Base-by-base conservation (phyloP, 2,329 filamentous ascomycete genomes). In the Colletotrichum tropicale region DNA sequence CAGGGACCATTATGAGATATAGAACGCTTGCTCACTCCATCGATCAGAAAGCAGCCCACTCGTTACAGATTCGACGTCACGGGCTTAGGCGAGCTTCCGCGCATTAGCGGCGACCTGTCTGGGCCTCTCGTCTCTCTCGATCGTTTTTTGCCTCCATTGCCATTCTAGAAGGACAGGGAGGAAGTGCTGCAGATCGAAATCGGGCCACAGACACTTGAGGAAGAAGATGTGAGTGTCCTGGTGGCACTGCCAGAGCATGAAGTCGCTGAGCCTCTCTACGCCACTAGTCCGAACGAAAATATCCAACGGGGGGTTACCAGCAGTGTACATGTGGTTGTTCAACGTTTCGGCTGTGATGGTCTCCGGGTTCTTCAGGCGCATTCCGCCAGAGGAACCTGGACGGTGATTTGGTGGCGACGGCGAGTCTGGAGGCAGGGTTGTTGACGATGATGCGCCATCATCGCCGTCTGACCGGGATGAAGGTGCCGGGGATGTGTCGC, bases 231-330 rank as follows among this genome's bases (percentile, higher is more conserved):
- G 94, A 0, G 97, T 98, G 78, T 96, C 90, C 82, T 98, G 92
- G 82, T 98, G 96, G 80, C 95, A 97, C 85, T 99, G 97, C 97
- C 97, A 99, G 38, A 99, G 92, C 96, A 99, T 97, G 81, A 98
- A 99, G 83, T 99, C 97, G 82, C 96, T 98, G 75, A 99, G 88
- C 65, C 97, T 91, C 84, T 96, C 94, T 16, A 99, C 97, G 32
- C 96, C 96, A 77, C 96, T 98, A 6, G 97, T 99, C 66, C 97
- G 92, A 66, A 99, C 91, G 70, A 99, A 93, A 15, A 99, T 90
- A 82, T 99, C 97, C 56, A 98, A 87, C 1, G 97, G 97, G 18
- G 97, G 97, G 77, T 94, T 93, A 69, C 92, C 92, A 65, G 94
- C 91, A 6, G 96, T 98, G 86, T 98, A 97, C 87, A 98, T 95